Evolutionary conservation across 2,329 filamentous ascomycete genomes (phyloP).

Genomic region (Aspergillus flavus): DNA sequence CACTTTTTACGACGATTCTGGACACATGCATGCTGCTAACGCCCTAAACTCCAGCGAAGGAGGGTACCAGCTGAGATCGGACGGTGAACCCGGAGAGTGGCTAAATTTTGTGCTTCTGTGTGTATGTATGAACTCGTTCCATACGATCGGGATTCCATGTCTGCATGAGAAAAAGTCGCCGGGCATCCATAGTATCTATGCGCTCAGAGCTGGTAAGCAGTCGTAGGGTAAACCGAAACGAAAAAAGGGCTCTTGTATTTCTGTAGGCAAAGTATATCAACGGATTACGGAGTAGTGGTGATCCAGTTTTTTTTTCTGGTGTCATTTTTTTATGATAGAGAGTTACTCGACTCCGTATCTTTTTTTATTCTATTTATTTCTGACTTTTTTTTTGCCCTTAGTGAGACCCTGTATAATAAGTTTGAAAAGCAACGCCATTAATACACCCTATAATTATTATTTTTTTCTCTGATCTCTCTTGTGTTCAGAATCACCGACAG

Average conservation of each 20-base stretch:
- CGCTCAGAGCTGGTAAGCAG: not conserved
- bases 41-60: slow-evolving; percentile 12
- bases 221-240: not conserved
- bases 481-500: slow-evolving; percentile 1
- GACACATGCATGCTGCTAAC: slow-evolving; percentile 27
- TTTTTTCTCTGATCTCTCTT: not conserved
- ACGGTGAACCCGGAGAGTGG: slow-evolving; percentile 25
- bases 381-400: not conserved
- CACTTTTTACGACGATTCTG: slow-evolving; percentile 24
- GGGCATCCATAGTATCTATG: slow-evolving; percentile 11
- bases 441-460: not conserved
- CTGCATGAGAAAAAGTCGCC: slow-evolving; percentile 23
- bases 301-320: not conserved
- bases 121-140: slow-evolving; percentile 20
- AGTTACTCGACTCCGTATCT: not conserved
- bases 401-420: slow-evolving; percentile 1
- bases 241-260: not conserved
- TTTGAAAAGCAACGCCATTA: not conserved
- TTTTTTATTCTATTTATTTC: slow-evolving; percentile 1
- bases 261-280: not conserved
- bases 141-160: slow-evolving; percentile 28
- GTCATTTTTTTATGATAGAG: not conserved
- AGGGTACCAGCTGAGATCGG: slow-evolving; percentile 26
- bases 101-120: slow-evolving; percentile 6
- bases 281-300: not conserved